Conservation (phyloP, 169 alveolate genomes). For the Prorocentrum cordatum region DNA sequence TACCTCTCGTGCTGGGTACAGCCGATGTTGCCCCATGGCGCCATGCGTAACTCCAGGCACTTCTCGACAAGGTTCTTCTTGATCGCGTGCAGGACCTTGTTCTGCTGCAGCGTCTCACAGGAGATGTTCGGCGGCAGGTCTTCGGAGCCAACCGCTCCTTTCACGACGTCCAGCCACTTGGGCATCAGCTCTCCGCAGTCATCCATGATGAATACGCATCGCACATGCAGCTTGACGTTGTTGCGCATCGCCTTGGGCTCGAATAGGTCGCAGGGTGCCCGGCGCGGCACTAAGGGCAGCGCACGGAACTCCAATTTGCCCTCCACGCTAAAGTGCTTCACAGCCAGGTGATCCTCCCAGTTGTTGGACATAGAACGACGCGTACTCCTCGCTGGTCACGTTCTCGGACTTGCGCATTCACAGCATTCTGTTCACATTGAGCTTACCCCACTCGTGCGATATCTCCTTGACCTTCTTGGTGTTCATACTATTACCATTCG, state of each 20-base stretch:
- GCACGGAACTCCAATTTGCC: conserved; percentile 94
- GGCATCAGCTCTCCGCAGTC: conserved; percentile 99
- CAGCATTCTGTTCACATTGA: conserved; percentile 95
- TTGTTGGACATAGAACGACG: conserved; percentile 97
- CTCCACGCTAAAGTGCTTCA: conserved; percentile 63
- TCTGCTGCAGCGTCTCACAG: conserved; percentile 96
- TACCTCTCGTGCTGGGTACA: too few species aligned
- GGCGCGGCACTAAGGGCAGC: conserved; percentile 95
- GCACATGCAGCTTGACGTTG: conserved; percentile 78
- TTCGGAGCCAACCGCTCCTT: conserved; percentile 99
- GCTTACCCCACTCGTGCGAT: conserved; percentile 93
- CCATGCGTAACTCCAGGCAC: conserved; percentile 93
- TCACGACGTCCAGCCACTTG: conserved; percentile 95
- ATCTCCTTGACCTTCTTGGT: conserved; percentile 96
- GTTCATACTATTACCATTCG: too few species aligned
- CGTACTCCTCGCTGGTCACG: conserved; percentile 98
- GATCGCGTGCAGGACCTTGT: too few species aligned
- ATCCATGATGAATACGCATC: conserved; percentile 98
- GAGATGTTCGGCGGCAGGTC: conserved; percentile 97
- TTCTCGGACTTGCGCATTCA: too few species aligned
- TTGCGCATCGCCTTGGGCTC: conserved; percentile 98
- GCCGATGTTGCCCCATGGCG: too few species aligned
- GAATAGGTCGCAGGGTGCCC: conserved; percentile 99
- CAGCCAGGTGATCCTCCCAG: conserved; percentile 85
- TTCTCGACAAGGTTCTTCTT: conserved; percentile 95